phyloP scores from a whole-genome alignment of 164 flowering plant genomes.

The Annona squamosa region DNA sequence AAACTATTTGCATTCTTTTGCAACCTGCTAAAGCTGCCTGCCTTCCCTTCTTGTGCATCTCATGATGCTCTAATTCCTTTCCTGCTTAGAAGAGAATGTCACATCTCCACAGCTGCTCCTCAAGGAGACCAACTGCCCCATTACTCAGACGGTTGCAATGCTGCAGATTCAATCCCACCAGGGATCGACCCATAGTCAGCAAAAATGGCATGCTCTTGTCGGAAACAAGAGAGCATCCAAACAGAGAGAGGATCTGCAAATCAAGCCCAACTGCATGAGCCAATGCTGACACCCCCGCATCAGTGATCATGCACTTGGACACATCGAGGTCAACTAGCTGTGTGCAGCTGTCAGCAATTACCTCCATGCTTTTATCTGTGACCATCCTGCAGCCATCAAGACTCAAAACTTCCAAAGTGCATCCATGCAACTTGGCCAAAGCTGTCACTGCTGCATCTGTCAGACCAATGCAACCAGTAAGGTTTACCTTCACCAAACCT shows the following conservation, averaged over 20 bases:
- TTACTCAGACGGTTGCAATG: conserved; percentile 50
- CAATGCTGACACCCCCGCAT: conserved; percentile 46
- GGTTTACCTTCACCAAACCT: conserved; percentile 52
- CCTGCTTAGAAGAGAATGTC: conserved; percentile 48
- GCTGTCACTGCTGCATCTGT: conserved; percentile 47
- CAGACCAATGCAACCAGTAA: conserved; percentile 45
- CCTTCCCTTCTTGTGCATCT: neutral
- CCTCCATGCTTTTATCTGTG: conserved; percentile 50
- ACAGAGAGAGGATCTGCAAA: conserved; percentile 56
- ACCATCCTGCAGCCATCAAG: conserved; percentile 55
- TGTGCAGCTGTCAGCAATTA: conserved; percentile 51
- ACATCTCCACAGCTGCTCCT: conserved; percentile 53
- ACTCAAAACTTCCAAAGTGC: conserved; percentile 50
- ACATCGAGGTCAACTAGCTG: conserved; percentile 53
- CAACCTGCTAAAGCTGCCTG: neutral
- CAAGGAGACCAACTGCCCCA: conserved; percentile 37
- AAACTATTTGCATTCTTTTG: neutral
- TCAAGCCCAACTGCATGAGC: conserved; percentile 30
- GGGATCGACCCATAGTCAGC: conserved; percentile 38
- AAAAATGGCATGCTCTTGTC: conserved; percentile 44
- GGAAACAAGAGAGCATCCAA: conserved; percentile 55
- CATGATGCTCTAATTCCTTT: neutral
- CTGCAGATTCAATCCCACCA: conserved; percentile 67
- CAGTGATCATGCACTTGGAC: conserved; percentile 50
- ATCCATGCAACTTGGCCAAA: conserved; percentile 45